Evolutionary conservation across 352 stramenopile species (phyloP).

Genomic region (Phytophthora agathidicida): DNA sequence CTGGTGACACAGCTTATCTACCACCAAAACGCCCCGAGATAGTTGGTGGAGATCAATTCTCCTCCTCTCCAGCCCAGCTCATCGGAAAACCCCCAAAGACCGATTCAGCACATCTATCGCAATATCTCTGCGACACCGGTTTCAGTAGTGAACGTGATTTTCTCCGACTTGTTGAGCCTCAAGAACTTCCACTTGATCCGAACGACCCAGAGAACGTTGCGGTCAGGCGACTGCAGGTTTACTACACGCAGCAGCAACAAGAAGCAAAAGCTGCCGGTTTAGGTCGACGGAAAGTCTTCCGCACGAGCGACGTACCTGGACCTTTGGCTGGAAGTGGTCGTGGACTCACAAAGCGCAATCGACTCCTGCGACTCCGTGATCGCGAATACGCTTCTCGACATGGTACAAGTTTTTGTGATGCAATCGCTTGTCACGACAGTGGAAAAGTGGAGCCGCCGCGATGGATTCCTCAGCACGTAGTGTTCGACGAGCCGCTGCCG

Average conservation of each 20-base stretch:
- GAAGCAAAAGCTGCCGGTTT: conserved; percentile 39
- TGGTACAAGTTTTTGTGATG: conserved; percentile 49
- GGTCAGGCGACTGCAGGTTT: conserved; percentile 47
- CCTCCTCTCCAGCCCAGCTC: conserved; percentile 18
- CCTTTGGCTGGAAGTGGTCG: conserved; percentile 18
- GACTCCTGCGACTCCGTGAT: conserved; percentile 60
- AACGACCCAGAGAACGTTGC: conserved; percentile 77
- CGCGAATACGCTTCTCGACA: conserved; percentile 51
- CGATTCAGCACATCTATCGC: conserved; percentile 14
- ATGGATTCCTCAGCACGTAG: conserved; percentile 32
- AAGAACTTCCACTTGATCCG: conserved; percentile 56
- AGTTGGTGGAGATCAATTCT: conserved; percentile 10
- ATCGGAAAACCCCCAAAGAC: conserved; percentile 21
- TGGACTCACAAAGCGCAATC: conserved; percentile 70
- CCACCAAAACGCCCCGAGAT: conserved; percentile 30
- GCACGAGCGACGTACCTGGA: conserved; percentile 21
- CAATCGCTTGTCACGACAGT: conserved; percentile 19
- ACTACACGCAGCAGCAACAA: conserved; percentile 43
- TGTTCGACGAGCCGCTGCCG: conserved; percentile 76
- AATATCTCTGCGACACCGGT: conserved; percentile 28
- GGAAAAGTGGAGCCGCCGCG: conserved; percentile 28
- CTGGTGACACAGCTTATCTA: conserved; percentile 16
- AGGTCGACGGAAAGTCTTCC: conserved; percentile 27
- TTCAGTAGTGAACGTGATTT: conserved; percentile 75
- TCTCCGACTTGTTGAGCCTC: conserved; percentile 49